Base-by-base conservation (phyloP, 108 stramenopile genomes). In the Discostella stelligeroides region DNA sequence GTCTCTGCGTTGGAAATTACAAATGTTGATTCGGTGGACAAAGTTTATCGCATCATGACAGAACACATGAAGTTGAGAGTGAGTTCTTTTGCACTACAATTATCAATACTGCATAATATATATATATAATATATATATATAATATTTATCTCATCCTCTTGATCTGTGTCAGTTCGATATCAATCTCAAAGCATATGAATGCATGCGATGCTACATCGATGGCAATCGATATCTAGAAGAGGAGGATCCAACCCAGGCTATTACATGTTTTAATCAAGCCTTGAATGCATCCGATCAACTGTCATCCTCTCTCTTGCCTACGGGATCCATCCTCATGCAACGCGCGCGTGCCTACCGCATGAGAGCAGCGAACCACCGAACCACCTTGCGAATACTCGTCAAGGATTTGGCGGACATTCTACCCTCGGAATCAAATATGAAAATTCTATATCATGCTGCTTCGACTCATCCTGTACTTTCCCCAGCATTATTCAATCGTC, bases 11-110 rank as follows among this genome's bases (percentile, higher is more conserved):
- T 91, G 20, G 90, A 86, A 63, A 67, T 88, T 11, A 68, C 42
- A 20, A 87, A 87, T 72, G 89, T 94, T 4, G 88, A 94, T 72
- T 88, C 88, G 13, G 86, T 94, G 1, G 92, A 91, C 17, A 94
- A 94, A 68, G 88, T 89, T 0, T 91, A 88, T 34, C 85, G 88
- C 10, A 83, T 91, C 23, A 59, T 94, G 30, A 88, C 92, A 37
- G 84, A 82, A 74, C 87, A 94, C 66, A 78, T 94, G 79, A 76
- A 73, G 63, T 40, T 92, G 21, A 41, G 72, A 68, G 86, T 85
- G 70, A 45, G 84, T 68, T 46, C 28, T 42, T 21, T 29, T 17
- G 25, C 15, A 15, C n/a, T 34, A 17, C 67, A 57, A 6, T n/a
- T n/a, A n/a, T n/a, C n/a, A n/a, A n/a, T n/a, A n/a, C n/a, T n/a